Percentiles rank a stretch among this genome's conserved stretches.
These are phyloP conservation scores for Candida wancherniae DNA, from an alignment of 805 yeast genomes.

Conservation along the genomic window DNA sequence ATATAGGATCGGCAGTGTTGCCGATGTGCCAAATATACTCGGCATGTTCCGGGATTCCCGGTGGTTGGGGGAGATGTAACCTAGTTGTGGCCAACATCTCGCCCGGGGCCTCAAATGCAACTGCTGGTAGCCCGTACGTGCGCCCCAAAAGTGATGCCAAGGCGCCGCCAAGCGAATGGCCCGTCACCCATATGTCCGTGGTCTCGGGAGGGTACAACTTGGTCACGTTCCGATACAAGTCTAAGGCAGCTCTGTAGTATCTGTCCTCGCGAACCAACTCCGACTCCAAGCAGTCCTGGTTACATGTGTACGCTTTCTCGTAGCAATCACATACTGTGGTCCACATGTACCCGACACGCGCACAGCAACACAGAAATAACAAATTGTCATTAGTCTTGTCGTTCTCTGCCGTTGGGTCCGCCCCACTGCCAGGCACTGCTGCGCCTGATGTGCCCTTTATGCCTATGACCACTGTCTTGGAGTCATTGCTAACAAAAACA, in stretches of 20 bases:
- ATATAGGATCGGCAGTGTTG: slow-evolving; percentile 95
- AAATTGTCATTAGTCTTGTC: slow-evolving; percentile 87
- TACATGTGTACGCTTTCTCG: slow-evolving; percentile 76
- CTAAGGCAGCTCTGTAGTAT: slow-evolving; percentile 75
- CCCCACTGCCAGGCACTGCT: slow-evolving; percentile 44
- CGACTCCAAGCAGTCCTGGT: slow-evolving; percentile 77
- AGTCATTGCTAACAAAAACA: slow-evolving; percentile 61
- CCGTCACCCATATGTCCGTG: slow-evolving; percentile 82
- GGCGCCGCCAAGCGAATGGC: slow-evolving; percentile 94
- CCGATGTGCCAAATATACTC: slow-evolving; percentile 95
- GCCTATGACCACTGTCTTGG: slow-evolving; percentile 65
- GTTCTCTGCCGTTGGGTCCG: slow-evolving; percentile 65
- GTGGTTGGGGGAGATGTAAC: slow-evolving; percentile 88
- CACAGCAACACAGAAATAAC: slow-evolving; percentile 93
- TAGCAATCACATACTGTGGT: slow-evolving; percentile 94
- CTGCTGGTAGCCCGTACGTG: slow-evolving; percentile 86
- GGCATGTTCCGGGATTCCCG: slow-evolving; percentile 71
- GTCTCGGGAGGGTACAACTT: slow-evolving; percentile 55
- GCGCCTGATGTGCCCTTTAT: slow-evolving; percentile 92
- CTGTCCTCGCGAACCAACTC: slow-evolving; percentile 71
- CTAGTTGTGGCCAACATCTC: slow-evolving; percentile 79
- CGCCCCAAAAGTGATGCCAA: slow-evolving; percentile 76
- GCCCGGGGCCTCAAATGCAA: slow-evolving; percentile 91
- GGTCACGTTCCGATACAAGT: slow-evolving; percentile 70
- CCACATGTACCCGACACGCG: slow-evolving; percentile 88